Base-by-base conservation (phyloP, 305 asterid genomes). In the Caryopteris hybrid region DNA sequence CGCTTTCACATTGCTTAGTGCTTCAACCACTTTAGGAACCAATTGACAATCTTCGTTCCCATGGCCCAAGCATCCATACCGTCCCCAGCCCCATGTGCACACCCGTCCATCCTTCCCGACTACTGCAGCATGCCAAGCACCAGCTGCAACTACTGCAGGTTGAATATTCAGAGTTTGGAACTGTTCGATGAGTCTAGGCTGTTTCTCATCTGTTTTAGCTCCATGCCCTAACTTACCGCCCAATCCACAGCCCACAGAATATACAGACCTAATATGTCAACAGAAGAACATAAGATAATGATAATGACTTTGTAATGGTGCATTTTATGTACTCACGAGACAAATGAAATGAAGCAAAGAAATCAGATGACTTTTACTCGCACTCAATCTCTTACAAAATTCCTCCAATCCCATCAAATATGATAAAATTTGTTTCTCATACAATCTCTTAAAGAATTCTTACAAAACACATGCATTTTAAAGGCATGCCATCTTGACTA, bases 41-140 rank as follows among this genome's bases (percentile, higher is more conserved):
- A 92, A 77, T 68, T 89, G 92, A 71, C 90, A 86, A 23, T 89
- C 95, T 76, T 89, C 92, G 29, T 87, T 92, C 8, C 98, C 96
- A 39, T 92, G 98, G 21, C 98, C 98, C 80, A 92, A 85, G 84
- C 96, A 92, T 2, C 98, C 98, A 23, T 84, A 83, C 17, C 91
- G 86, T 0, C 96, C 96, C 98, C 98, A 92, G 14, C 98, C 98
- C 98, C 98, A 92, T 0, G 98, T 92, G 79, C 98, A 92, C 1
- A 92, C 96, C 58, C 96, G 77, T 25, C 98, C 98, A 39, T 92
- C 98, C 64, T 83, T 84, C 51, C 98, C 98, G 0, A 88, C 91
- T 38, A 86, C 98, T 33, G 96, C 98, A 55, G 98, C 96, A 53
- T 92, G 98, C 98, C 96, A 92, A 54, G 95, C 89, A 45, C 98